Evolutionary conservation across 345 rosid species (phyloP), one percentile per base, ranked within the genome.

Genomic region (Rhizophora apiculata): DNA sequence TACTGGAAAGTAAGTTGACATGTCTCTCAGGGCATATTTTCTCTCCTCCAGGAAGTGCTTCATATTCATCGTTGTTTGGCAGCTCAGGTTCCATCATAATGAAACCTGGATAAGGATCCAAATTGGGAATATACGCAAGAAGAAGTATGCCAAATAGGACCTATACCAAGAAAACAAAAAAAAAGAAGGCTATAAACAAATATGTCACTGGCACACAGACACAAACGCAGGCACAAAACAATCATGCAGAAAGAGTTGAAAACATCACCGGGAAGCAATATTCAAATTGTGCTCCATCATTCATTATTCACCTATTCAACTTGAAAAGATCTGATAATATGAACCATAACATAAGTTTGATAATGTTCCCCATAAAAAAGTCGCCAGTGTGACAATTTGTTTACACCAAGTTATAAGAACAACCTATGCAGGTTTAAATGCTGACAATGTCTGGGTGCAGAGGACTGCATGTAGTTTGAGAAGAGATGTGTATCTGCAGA

Each of bases 21-120:
- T 77, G 73, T 21, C 70, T 77, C 80, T 77, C 80, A 4, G 80
- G 80, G 51, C 80, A 77, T 30, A 62, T 68, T 59, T 72, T 64
- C 58, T 77, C 76, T 64, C 39, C 73, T 49, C 67, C 80, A 36
- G 66, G 76, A 65, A 77, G 76, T 32, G 67, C 67, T 68, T 77
- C 76, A 30, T 77, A 77, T 60, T 68, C 80, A 59, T 73, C 67
- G 29, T 72, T 63, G 63, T 52, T 73, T 7, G 13, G 20, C 37
- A 68, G 11, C 51, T 77, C 76, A 30, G 73, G 21, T 72, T 72
- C 62, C 58, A 72, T 2, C 55, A 72, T 49, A 70, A 62, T 46
- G 58, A 72, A 77, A 51, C 72, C 76, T 1, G 80, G 73, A 72
- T 39, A 72, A 51, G 73, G 73, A 68, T 77, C 76, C 73, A 77